phyloP scores from a whole-genome alignment of 2,329 filamentous ascomycete genomes.

The Fusarium acutatum region DNA sequence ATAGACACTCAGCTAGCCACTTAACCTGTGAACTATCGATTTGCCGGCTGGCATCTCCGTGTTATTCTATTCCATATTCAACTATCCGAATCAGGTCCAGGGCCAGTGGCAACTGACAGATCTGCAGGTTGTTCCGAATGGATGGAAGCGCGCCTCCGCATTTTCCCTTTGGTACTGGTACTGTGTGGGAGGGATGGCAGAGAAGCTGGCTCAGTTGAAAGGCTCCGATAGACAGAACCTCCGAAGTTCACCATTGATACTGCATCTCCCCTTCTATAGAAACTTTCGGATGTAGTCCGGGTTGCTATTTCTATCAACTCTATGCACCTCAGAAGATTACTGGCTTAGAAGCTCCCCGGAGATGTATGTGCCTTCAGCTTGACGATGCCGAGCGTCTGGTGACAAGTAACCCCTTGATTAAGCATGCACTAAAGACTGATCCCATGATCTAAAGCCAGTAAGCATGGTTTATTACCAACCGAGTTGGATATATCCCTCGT shows the following conservation, averaged over 20 bases:
- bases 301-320: neutral
- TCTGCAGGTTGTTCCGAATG: neutral
- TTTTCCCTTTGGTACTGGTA: neutral
- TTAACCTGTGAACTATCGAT: neutral
- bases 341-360: neutral
- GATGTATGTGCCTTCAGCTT: neutral
- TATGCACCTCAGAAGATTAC: neutral
- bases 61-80: neutral
- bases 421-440: conserved; percentile 16
- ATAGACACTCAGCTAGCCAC: neutral
- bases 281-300: neutral
- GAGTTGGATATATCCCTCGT: conserved; percentile 22
- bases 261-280: neutral
- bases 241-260: neutral
- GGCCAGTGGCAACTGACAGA: neutral
- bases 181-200: neutral
- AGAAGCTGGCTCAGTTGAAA: neutral
- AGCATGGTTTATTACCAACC: neutral
- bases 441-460: conserved; percentile 20
- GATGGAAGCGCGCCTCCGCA: neutral
- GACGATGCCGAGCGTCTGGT: neutral
- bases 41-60: neutral
- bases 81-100: neutral
- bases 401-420: conserved; percentile 10
- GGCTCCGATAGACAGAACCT: neutral